Base-by-base conservation (phyloP, 345 rosid species). In the Brassica juncea region DNA sequence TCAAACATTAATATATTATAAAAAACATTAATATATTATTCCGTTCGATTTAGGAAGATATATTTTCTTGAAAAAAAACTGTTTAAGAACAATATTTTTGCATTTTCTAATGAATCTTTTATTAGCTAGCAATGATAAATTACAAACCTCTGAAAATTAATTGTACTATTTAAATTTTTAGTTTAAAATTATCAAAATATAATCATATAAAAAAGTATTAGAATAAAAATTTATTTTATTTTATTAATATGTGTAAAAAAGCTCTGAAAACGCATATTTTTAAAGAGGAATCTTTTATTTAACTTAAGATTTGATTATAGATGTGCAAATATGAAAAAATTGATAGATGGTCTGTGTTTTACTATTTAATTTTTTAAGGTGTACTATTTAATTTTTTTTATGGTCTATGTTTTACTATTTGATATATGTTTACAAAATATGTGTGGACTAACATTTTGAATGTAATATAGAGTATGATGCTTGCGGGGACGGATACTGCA, bases 401-500 rank as follows among this genome's bases (percentile, higher is more conserved):
- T 10, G n/a, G 21, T 44, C 8, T 68, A 7, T 15, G 12, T 70
- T 57, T 59, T 7, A 59, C 27, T 14, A 14, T 14, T 5, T 12
- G 23, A 15, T n/a, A 8, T 16, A 34, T 57, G 7, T 19, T 42
- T 34, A 25, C 32, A 52, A 19, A 31, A 4, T 74, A 25, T 54
- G 1, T 55, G 6, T 47, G 14, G 14, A 62, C 30, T 77, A 70
- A 77, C 19, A 19, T 6, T 16, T 37, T 66, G 21, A 44, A 80
- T 75, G 65, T 58, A 6, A 16, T 63, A 4, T 52, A 85, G 90
- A 39, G 64, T 2, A 79, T 86, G 73, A 19, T 89, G 58, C 12
- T 84, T 1, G 93, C 88, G 0, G 90, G 91, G 12, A 84, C 90
- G 0, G 87, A 87, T 6, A 84, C 91, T 0, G n/a, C 86, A 1